Percentiles rank a stretch among this genome's conserved stretches.
phyloP scores from a whole-genome alignment of 768 basidiomycete genomes.

The Daedalea quercina region DNA sequence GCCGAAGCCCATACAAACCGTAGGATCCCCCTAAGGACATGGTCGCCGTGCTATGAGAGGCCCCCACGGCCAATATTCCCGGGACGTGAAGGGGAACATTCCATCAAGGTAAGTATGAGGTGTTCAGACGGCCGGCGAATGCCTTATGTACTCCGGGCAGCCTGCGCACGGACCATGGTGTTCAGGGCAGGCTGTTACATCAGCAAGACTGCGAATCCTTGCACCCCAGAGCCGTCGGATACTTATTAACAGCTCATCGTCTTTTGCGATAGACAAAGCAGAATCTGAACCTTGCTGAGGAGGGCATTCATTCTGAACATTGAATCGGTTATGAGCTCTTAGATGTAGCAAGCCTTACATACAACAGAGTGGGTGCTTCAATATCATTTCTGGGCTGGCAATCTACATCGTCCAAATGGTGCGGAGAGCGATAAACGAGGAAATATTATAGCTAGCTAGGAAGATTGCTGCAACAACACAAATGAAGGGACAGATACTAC shows the following conservation, averaged over 20 bases:
- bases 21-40: constrained; percentile 40
- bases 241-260: too few species aligned
- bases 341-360: too few species aligned
- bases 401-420: background rate
- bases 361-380: background rate
- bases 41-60: constrained; percentile 49
- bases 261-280: too few species aligned
- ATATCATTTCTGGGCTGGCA: background rate
- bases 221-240: too few species aligned
- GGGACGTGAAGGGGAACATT: constrained; percentile 30
- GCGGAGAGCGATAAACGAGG: background rate
- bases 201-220: too few species aligned
- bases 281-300: too few species aligned
- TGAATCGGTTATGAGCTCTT: too few species aligned
- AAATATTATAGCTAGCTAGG: constrained; percentile 7
- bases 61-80: constrained; percentile 31
- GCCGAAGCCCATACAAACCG: constrained; percentile 43
- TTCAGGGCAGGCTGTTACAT: constrained; percentile 20
- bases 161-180: constrained; percentile 22
- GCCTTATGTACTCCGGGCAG: constrained; percentile 14
- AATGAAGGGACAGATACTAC: constrained; percentile 11
- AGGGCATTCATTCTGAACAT: too few species aligned
- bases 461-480: constrained; percentile 12
- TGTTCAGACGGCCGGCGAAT: constrained; percentile 3
- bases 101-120: constrained; percentile 31